Conservation (phyloP, 148 eudicot genomes). For the Amaranthus hypochondriacus region DNA sequence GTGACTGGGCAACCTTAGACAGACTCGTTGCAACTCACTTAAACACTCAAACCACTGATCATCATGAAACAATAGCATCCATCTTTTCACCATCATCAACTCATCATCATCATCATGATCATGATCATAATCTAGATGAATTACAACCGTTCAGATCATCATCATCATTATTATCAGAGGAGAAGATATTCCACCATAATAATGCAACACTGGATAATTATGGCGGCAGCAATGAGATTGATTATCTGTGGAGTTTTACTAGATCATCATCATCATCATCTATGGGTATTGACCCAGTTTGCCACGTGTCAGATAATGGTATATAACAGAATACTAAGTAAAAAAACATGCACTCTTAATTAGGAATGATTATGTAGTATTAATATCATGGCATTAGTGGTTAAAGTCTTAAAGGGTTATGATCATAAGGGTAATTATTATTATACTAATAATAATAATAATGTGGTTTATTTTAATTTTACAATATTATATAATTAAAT, state of each 20-base stretch:
- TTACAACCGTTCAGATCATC: conserved; percentile 26
- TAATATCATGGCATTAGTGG: conserved; percentile 25
- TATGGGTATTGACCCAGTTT: conserved; percentile 28
- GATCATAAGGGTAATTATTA: conserved; percentile 24
- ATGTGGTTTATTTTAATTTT: conserved; percentile 8
- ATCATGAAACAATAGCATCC: conserved; percentile 16
- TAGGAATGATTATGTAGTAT: conserved; percentile 14
- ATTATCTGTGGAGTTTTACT: conserved; percentile 37
- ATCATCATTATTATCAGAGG: conserved; percentile 18
- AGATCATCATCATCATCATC: conserved; percentile 23
- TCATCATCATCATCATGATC: conserved; percentile 12
- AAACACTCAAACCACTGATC: conserved; percentile 20
- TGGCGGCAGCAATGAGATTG: conserved; percentile 20
- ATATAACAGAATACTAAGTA: conserved; percentile 20
- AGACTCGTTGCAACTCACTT: conserved; percentile 36
- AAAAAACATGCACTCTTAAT: conserved; percentile 1
- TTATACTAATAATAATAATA: neutral
- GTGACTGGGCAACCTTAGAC: conserved; percentile 38
- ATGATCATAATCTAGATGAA: conserved; percentile 8
- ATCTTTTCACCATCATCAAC: conserved; percentile 26
- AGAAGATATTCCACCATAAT: conserved; percentile 19
- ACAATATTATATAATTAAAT: conserved; percentile 2
- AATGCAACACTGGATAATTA: conserved; percentile 20
- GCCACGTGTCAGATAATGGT: conserved; percentile 33
- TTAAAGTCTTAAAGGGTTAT: conserved; percentile 28